Evolutionary conservation across 106 monocot species (phyloP).

Genomic region (Dactylorhiza incarnata): DNA sequence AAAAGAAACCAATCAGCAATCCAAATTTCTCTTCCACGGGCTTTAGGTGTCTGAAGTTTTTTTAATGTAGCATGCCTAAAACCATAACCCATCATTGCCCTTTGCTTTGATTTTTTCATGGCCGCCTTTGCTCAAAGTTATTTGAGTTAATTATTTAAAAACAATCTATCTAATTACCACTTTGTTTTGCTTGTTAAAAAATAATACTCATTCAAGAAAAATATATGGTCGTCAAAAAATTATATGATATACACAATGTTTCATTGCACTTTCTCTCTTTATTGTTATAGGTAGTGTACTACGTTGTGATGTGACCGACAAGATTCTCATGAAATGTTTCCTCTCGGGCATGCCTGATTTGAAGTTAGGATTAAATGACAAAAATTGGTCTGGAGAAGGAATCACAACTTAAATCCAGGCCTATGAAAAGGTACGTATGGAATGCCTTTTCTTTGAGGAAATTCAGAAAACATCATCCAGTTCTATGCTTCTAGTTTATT

Average conservation of each 20-base stretch:
- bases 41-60: too few relatives aligned
- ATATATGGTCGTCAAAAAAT: background rate
- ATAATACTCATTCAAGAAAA: background rate
- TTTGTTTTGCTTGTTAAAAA: slow-evolving; percentile 1
- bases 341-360: slow-evolving; percentile 99
- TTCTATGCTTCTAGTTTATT: background rate
- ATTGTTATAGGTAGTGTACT: slow-evolving; percentile 81
- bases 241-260: background rate
- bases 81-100: too few relatives aligned
- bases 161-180: too few relatives aligned
- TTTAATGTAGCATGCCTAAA: too few relatives aligned
- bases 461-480: background rate
- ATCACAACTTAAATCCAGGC: slow-evolving; percentile 87
- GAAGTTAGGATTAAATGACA: slow-evolving; percentile 93
- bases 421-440: slow-evolving; percentile 63
- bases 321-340: slow-evolving; percentile 99
- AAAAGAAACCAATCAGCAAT: too few relatives aligned
- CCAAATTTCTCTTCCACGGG: too few relatives aligned
- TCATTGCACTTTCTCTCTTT: background rate
- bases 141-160: too few relatives aligned
- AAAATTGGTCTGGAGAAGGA: slow-evolving; percentile 99
- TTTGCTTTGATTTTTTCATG: too few relatives aligned
- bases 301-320: slow-evolving; percentile 97
- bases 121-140: too few relatives aligned
- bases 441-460: background rate